A percentile compares a stretch with the other conserved stretches of the same genome.
Evolutionary conservation across 2,329 filamentous ascomycete species (phyloP).

Genomic region (Hysterium pulicare): DNA sequence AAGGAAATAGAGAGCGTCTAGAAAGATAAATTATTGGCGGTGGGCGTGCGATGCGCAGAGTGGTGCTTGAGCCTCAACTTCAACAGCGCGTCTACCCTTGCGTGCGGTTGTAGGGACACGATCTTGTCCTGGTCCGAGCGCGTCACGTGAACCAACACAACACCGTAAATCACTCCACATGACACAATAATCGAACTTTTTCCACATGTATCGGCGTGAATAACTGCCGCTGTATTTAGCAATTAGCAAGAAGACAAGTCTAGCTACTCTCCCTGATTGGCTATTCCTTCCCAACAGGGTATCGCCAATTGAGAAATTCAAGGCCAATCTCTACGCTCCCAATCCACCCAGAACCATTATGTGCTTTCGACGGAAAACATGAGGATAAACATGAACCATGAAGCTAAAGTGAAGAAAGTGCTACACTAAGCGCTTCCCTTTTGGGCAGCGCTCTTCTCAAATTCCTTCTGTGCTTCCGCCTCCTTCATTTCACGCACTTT

Average conservation of each 20-base stretch:
- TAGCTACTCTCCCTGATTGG: constrained; percentile 14
- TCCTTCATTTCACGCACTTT: constrained; percentile 93
- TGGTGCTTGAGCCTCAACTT: constrained; percentile 16
- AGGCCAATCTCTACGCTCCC: constrained; percentile 2
- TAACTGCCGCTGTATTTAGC: too few species aligned
- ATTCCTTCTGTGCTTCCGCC: constrained; percentile 70
- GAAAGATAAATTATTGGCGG: too few species aligned
- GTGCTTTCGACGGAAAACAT: background rate
- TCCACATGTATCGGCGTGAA: too few species aligned
- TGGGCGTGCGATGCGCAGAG: constrained; percentile 32
- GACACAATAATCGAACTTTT: too few species aligned
- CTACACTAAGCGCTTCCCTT: too few species aligned
- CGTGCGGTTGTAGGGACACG: constrained; percentile 3
- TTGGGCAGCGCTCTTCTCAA: constrained; percentile 56
- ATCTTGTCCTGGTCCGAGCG: constrained; percentile 8
- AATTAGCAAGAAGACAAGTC: too few species aligned
- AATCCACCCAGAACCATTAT: background rate
- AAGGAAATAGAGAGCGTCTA: constrained; percentile 8
- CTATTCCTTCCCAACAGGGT: constrained; percentile 17
- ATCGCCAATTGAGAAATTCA: constrained; percentile 19
- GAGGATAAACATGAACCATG: background rate
- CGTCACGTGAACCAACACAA: constrained; percentile 7
- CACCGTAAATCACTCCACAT: background rate
- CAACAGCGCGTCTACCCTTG: constrained; percentile 19
- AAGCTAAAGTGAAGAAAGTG: background rate